Percentiles rank a stretch among this genome's conserved stretches.
Evolutionary conservation across 164 flowering plant species (phyloP).

Genomic region (Stephania yunnanensis): DNA sequence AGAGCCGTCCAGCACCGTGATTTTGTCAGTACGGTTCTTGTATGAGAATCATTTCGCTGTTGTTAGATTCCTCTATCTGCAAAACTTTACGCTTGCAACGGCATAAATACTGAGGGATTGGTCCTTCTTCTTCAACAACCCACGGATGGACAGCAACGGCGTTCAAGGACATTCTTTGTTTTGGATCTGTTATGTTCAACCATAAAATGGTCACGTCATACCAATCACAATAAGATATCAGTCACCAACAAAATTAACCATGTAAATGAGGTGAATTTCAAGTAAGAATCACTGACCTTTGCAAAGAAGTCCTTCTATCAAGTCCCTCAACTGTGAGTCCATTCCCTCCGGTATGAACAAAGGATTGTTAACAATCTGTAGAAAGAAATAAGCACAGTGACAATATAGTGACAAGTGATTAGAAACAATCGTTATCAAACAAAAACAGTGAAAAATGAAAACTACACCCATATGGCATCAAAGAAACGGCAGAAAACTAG

Average conservation of each 20-base stretch:
- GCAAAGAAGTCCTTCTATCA: constrained; percentile 76
- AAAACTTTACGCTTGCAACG: constrained; percentile 57
- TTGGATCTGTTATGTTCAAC: constrained; percentile 51
- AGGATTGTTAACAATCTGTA: constrained; percentile 74
- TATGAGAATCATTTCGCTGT: neutral
- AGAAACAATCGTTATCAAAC: neutral
- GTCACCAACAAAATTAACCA: no score
- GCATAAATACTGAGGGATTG: constrained; percentile 60
- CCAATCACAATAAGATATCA: no score
- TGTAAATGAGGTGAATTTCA: neutral
- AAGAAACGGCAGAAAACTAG: neutral
- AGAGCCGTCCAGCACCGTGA: neutral
- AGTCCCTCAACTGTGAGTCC: constrained; percentile 50
- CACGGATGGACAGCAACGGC: constrained; percentile 62
- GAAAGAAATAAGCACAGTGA: neutral
- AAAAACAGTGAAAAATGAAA: neutral
- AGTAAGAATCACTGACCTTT: constrained; percentile 48
- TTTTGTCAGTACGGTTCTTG: neutral
- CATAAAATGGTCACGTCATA: neutral
- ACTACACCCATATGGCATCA: neutral
- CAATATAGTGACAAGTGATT: neutral
- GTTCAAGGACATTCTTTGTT: constrained; percentile 48
- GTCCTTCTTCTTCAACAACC: constrained; percentile 69
- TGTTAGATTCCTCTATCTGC: constrained; percentile 15
- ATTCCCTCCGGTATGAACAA: constrained; percentile 47